A percentile compares a stretch with the other conserved stretches of the same genome.
These are phyloP conservation scores for Ceratorhiza oryzae-sativae DNA, from an alignment of 1,284 basidiomycete genomes.

Conservation along the genomic window DNA sequence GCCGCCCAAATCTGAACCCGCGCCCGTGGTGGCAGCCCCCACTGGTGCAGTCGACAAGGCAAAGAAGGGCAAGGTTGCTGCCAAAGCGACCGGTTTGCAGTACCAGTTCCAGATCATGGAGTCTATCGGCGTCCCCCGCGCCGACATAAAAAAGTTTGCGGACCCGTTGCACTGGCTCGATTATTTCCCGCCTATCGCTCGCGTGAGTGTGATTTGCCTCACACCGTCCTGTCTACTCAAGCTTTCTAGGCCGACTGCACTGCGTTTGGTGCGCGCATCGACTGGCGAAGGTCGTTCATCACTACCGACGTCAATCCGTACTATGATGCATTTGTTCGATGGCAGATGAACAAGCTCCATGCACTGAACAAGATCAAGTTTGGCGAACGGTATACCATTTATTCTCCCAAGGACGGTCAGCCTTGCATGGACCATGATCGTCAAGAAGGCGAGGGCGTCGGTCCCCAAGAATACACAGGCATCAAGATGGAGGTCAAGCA, in stretches of 20 bases:
- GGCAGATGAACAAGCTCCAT: conserved; percentile 97
- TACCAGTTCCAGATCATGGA: conserved; percentile 99
- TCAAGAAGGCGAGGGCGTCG: conserved; percentile 91
- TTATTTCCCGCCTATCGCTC: conserved; percentile 97
- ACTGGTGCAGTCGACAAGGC: conserved; percentile 73
- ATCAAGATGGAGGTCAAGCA: conserved; percentile 94
- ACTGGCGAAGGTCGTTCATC: conserved; percentile 96
- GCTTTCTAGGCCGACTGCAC: conserved; percentile 74
- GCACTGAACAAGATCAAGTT: conserved; percentile 92
- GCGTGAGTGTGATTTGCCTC: conserved; percentile 56
- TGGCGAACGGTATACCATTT: conserved; percentile 98
- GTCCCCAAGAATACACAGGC: conserved; percentile 95
- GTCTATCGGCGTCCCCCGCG: conserved; percentile 85
- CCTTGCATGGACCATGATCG: conserved; percentile 99
- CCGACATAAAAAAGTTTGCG: conserved; percentile 95
- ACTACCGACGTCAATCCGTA: conserved; percentile 97
- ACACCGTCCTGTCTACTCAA: background rate
- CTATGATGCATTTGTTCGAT: conserved; percentile 96
- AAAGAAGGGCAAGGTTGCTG: conserved; percentile 95
- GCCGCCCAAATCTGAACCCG: conserved; percentile 51
- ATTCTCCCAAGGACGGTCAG: conserved; percentile 99
- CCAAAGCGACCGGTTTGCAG: conserved; percentile 91
- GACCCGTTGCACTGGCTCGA: conserved; percentile 92
- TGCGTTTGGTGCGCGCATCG: conserved; percentile 90
- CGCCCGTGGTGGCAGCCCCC: conserved; percentile 50